Conservation (phyloP, 2,329 filamentous ascomycete genomes). For the Boeremia lycopersici region DNA sequence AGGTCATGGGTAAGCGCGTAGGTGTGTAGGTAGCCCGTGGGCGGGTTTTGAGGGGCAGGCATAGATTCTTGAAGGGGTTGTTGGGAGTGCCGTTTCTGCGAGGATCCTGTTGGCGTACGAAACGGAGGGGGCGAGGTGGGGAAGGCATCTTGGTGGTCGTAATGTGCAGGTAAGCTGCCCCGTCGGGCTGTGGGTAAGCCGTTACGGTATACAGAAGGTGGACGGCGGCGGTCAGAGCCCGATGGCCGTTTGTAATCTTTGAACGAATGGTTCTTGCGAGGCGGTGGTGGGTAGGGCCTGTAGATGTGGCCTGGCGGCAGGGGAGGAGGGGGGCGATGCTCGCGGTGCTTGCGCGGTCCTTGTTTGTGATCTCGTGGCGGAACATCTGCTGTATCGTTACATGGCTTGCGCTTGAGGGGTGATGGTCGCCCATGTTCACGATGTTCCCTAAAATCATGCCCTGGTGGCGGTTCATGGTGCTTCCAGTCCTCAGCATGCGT, state of each 20-base stretch:
- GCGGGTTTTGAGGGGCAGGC: background rate
- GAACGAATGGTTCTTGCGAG: slow-evolving; percentile 1
- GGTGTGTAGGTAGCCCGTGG: slow-evolving; percentile 65
- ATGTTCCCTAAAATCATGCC: background rate
- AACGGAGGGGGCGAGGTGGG: background rate
- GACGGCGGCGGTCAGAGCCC: background rate
- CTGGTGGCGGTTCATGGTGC: background rate
- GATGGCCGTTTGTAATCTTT: background rate
- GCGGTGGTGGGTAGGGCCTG: slow-evolving; percentile 17
- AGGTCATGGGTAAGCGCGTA: slow-evolving; percentile 66
- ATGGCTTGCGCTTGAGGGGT: background rate
- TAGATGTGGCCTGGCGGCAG: slow-evolving; percentile 10
- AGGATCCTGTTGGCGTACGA: no score
- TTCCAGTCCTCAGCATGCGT: background rate
- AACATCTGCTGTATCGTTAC: background rate
- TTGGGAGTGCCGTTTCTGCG: slow-evolving; percentile 7
- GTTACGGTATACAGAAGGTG: background rate
- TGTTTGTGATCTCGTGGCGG: slow-evolving; percentile 2
- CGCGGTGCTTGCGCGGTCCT: background rate
- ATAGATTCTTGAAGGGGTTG: slow-evolving; percentile 1
- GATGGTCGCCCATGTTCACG: background rate
- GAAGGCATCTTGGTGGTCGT: background rate
- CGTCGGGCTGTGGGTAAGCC: background rate
- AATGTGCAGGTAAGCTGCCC: background rate
- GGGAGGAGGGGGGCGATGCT: slow-evolving; percentile 15